A percentile compares a stretch with the other conserved stretches of the same genome.
Evolutionary conservation across 768 basidiomycete genomes (phyloP).

Genomic region (Cystofilobasidium capitatum): DNA sequence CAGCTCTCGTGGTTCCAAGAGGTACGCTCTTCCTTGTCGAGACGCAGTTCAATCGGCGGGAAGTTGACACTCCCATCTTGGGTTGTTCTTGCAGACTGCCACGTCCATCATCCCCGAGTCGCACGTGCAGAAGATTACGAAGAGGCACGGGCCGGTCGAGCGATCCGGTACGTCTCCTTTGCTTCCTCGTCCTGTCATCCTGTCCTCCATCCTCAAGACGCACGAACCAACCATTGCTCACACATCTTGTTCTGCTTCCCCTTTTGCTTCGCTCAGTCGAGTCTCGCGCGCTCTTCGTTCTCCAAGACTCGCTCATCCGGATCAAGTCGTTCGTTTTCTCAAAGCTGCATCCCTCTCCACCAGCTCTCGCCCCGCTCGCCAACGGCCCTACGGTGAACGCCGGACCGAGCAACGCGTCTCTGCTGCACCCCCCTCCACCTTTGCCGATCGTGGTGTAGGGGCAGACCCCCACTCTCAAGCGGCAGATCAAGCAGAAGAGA

Average conservation of each 20-base stretch:
- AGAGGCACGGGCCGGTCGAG: constrained; percentile 10
- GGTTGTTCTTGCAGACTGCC: neutral
- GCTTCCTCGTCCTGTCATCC: neutral
- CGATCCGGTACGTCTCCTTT: neutral
- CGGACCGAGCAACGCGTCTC: too few relatives aligned
- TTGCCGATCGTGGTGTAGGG: too few relatives aligned
- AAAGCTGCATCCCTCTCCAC: neutral
- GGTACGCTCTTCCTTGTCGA: constrained; percentile 10
- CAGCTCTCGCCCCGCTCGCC: neutral
- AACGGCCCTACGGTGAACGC: too few relatives aligned
- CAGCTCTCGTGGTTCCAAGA: constrained; percentile 12
- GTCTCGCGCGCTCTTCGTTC: constrained; percentile 63
- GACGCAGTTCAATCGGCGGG: constrained; percentile 45
- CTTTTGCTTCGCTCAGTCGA: constrained; percentile 46
- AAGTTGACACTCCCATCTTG: neutral
- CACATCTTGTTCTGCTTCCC: neutral
- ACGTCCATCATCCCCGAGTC: neutral
- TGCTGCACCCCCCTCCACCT: neutral
- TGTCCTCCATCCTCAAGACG: too few relatives aligned
- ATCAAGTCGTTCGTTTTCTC: constrained; percentile 50
- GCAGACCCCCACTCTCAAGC: too few relatives aligned
- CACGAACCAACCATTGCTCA: neutral
- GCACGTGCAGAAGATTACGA: neutral
- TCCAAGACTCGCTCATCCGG: constrained; percentile 55
- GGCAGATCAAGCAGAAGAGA: too few relatives aligned